Evolutionary conservation across 2,329 filamentous ascomycete species (phyloP), one percentile per base, ranked within the genome.

Genomic region (Sodiomyces alkalinus): DNA sequence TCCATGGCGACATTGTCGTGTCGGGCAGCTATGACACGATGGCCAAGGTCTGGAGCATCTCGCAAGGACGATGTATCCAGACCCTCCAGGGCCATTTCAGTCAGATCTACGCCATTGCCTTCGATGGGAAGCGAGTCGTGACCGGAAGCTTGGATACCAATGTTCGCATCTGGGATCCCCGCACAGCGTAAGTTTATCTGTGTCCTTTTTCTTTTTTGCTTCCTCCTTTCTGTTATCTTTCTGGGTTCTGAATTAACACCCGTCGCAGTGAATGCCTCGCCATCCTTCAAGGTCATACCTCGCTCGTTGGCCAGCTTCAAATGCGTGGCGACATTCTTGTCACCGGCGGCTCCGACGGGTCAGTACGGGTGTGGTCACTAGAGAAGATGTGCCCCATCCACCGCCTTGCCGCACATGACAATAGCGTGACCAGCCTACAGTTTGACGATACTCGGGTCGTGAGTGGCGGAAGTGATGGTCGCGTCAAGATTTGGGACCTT

Each of bases 21-120:
- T 94, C 86, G 17, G 90, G 90, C 32, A 93, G 85, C 52, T 98
- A 98, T 54, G 90, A 98, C 50, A 94, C 90, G 6, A 94, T 83
- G 14, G 90, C 90, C 14, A 79, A 85, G 42, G 87, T 98, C 32
- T 98, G 90, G 90, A 94, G 82, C 51, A 96, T 98, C 29, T 92
- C 83, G 2, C 82, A 94, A 54, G 90, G 90, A 17, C 75, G 83
- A 37, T 98, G 90, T 51, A 60, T 96, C 30, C 77, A 87, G 40
- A 94, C 85, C 1, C 64, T 98, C 21, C 76, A 79, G 24, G 90
- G 90, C 1, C 90, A 98, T 53, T 98, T 94, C 55, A 96, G 87
- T 48, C 90, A 98, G 49, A 98, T 98, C 33, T 98, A 98, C 49
- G 90, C 90, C 13, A 92, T 98, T 48, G 90, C 90, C 2, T 98